phyloP scores from a whole-genome alignment of 108 stramenopile genomes.

The Cylindrotheca closterium region DNA sequence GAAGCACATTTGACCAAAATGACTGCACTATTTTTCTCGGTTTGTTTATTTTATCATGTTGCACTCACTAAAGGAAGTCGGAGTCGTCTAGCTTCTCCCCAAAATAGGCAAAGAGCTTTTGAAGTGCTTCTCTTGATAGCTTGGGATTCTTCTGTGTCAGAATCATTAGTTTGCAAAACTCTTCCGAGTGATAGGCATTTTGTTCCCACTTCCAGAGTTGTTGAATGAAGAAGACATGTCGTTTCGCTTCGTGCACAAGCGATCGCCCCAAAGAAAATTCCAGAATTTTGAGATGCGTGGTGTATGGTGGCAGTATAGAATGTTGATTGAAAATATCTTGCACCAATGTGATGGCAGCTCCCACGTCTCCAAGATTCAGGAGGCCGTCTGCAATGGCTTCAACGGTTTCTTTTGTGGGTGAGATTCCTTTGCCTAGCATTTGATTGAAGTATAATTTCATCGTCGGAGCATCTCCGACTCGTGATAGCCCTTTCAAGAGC shows the following conservation, averaged over 20 bases:
- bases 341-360: conserved; percentile 52
- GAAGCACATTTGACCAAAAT: no score
- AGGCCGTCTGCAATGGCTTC: conserved; percentile 71
- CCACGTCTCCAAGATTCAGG: conserved; percentile 74
- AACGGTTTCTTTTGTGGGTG: conserved; percentile 59
- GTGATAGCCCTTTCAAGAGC: conserved; percentile 64
- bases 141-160: conserved; percentile 67
- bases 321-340: conserved; percentile 87
- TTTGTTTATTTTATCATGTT: no score
- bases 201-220: conserved; percentile 83
- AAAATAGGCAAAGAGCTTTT: conserved; percentile 79
- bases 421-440: conserved; percentile 61
- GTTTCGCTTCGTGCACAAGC: conserved; percentile 76
- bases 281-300: conserved; percentile 81
- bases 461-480: conserved; percentile 58
- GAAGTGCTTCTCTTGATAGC: conserved; percentile 66
- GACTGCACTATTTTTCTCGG: no score
- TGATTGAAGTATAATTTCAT: conserved; percentile 60
- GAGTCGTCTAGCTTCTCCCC: conserved; percentile 66
- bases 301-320: conserved; percentile 76
- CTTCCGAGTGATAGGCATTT: conserved; percentile 54
- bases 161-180: conserved; percentile 50
- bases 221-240: conserved; percentile 83
- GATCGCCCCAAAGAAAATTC: conserved; percentile 73
- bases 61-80: conserved; percentile 86